phyloP scores from a whole-genome alignment of 2,329 filamentous ascomycete genomes.

The Aspergillus arachidicola region DNA sequence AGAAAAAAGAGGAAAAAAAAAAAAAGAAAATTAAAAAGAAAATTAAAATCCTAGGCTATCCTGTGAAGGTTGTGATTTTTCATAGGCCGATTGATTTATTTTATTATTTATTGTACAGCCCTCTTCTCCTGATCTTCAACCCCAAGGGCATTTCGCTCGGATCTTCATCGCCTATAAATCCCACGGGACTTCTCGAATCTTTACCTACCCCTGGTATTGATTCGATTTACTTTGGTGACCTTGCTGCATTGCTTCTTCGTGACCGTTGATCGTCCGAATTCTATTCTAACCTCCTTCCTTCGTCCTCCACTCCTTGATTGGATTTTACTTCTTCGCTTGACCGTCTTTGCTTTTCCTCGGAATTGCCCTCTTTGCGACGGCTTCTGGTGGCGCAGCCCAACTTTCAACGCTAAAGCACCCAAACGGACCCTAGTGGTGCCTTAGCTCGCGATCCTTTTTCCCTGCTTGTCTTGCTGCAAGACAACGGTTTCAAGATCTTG shows the following conservation, averaged over 20 bases:
- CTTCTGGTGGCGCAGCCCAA: constrained; percentile 23
- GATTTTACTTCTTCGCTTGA: background rate
- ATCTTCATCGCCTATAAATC: constrained; percentile 19
- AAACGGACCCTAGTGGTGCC: constrained; percentile 16
- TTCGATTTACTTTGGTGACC: constrained; percentile 2
- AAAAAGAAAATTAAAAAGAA: constrained; percentile 17
- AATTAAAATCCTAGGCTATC: constrained; percentile 13
- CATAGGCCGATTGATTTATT: constrained; percentile 10
- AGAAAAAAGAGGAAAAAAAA: constrained; percentile 13
- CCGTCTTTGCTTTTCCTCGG: constrained; percentile 2
- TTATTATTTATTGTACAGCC: constrained; percentile 12
- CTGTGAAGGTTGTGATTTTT: constrained; percentile 1
- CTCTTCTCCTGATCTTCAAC: constrained; percentile 10
- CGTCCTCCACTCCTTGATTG: constrained; percentile 3
- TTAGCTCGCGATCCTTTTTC: constrained; percentile 20
- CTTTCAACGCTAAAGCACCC: constrained; percentile 19
- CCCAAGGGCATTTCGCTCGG: constrained; percentile 15
- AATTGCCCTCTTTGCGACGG: constrained; percentile 5
- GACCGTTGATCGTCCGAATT: constrained; percentile 17
- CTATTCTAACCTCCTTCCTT: constrained; percentile 7
- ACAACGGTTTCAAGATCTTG: constrained; percentile 24
- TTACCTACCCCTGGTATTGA: background rate
- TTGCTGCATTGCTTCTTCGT: constrained; percentile 1
- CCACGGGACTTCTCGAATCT: constrained; percentile 9
- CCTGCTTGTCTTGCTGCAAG: constrained; percentile 21